Conservation (phyloP, 1,139 yeast genomes). For the Lipomyces yarrowii region DNA sequence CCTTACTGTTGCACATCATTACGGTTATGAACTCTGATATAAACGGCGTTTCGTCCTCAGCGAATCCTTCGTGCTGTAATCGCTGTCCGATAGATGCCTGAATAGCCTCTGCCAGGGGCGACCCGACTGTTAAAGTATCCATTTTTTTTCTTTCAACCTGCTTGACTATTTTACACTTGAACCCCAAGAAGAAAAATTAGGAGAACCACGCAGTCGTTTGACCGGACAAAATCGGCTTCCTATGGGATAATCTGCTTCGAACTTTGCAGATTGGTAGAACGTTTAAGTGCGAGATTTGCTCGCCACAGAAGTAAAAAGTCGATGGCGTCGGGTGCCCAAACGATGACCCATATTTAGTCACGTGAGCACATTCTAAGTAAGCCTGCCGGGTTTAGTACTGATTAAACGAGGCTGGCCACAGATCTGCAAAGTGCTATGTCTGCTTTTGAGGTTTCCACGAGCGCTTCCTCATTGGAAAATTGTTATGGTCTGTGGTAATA, state of each 20-base stretch:
- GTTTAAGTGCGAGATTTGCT: neutral
- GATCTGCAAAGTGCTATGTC: too few relatives aligned
- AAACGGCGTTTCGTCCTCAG: slow-evolving; percentile 67
- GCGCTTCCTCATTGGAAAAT: too few relatives aligned
- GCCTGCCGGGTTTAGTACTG: neutral
- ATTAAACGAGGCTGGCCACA: too few relatives aligned
- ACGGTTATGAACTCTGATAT: slow-evolving; percentile 80
- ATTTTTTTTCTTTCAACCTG: neutral
- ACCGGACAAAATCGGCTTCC: neutral
- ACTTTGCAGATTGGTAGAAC: neutral
- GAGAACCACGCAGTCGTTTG: neutral
- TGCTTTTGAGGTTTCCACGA: too few relatives aligned
- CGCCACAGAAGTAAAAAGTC: neutral
- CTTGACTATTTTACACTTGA: neutral
- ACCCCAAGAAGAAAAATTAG: neutral
- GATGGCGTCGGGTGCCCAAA: neutral
- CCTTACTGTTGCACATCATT: slow-evolving; percentile 70
- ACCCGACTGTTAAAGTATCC: slow-evolving; percentile 16
- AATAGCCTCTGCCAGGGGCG: slow-evolving; percentile 25
- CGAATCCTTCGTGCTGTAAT: slow-evolving; percentile 23
- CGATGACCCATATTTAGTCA: neutral
- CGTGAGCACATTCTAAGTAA: neutral
- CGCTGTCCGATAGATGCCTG: slow-evolving; percentile 23
- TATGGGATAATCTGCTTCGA: neutral
- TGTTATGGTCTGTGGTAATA: too few relatives aligned